Base-by-base conservation (phyloP, 2,329 filamentous ascomycete genomes). In the Ceratocystis diversiconidia region DNA sequence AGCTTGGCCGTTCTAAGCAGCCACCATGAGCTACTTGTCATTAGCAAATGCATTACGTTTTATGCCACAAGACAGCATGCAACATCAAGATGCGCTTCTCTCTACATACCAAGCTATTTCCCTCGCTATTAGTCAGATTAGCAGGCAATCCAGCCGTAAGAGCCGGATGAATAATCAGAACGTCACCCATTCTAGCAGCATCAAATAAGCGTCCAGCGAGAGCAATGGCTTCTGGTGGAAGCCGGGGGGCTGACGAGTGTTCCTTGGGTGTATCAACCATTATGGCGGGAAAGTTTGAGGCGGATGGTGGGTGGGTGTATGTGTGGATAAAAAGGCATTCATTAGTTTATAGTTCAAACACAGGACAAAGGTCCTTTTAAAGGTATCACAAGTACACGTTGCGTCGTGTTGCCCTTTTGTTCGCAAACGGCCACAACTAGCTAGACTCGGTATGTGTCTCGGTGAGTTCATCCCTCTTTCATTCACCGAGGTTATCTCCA, bases 81-180 rank as follows among this genome's bases (percentile, higher is more conserved):
- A 57, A 17, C 12, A 32, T 32, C 30, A 32, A 32, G 6, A 32
- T 30, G 22, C 7, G 52, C 5, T 28, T 57, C 50, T 28, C 10
- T 15, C 5, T 41, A 69, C 78, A 55, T 77, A 84, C 82, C 68
- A 90, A 74, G n/a, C 82, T 88, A 72, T 90, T 86, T 61, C 87
- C 87, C 69, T 87, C 86, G 62, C 86, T 81, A 70, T 90, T 89
- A 25, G 85, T 88, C 73, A 90, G 77, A 70, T 89, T 89, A 1
- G 82, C 77, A 0, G 86, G 86, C 30, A 90, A 76, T 1, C 87
- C 86, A 1, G 82, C 83, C 1, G 79, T 77, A 46, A 90, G 73
- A 61, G 87, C 87, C 73, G 85, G 80, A 52, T 79, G 72, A n/a
- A 90, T 82, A 12, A 83, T 73, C 4, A 79, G 72, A 1, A 80